Percentiles rank a stretch among this genome's conserved stretches.
Evolutionary conservation across 2,329 filamentous ascomycete genomes (phyloP).

Genomic region (Mollisiaceae sp.): DNA sequence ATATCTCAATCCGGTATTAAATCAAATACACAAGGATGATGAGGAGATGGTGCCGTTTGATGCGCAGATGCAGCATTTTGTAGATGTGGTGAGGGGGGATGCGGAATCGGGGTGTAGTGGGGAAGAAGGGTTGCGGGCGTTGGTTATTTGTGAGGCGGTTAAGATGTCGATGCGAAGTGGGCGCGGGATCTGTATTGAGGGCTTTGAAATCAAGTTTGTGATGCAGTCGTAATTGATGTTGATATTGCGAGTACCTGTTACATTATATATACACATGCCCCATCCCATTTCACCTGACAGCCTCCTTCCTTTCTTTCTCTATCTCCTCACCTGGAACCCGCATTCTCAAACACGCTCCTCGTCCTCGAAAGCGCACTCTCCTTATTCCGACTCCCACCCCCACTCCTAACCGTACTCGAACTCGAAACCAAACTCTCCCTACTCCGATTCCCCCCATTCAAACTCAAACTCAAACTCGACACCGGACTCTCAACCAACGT

Average conservation of each 20-base stretch:
- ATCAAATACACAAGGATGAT: conserved; percentile 43
- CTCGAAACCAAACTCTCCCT: too few species aligned
- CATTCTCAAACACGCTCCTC: not conserved
- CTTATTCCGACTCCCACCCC: too few species aligned
- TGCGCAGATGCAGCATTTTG: conserved; percentile 56
- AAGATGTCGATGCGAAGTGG: conserved; percentile 49
- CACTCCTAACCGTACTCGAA: too few species aligned
- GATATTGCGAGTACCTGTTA: not conserved
- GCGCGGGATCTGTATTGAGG: conserved; percentile 28
- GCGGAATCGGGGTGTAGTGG: conserved; percentile 53
- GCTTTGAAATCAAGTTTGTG: conserved; percentile 17
- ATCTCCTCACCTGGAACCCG: not conserved
- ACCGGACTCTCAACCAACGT: not conserved
- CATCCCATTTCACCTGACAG: not conserved
- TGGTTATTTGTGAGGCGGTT: conserved; percentile 58
- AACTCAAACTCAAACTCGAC: not conserved
- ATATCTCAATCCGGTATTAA: too few species aligned
- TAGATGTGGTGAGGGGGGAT: conserved; percentile 51
- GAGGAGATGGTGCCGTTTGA: conserved; percentile 53
- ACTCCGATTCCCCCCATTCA: too few species aligned
- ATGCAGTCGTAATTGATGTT: too few species aligned
- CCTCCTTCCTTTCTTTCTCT: too few species aligned
- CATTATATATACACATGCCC: not conserved
- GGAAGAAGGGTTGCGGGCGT: conserved; percentile 54
- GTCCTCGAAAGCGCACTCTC: not conserved